A percentile compares a stretch with the other conserved stretches of the same genome.
Conservation (phyloP, 352 stramenopile species). For the Globisporangium sylvaticum region DNA sequence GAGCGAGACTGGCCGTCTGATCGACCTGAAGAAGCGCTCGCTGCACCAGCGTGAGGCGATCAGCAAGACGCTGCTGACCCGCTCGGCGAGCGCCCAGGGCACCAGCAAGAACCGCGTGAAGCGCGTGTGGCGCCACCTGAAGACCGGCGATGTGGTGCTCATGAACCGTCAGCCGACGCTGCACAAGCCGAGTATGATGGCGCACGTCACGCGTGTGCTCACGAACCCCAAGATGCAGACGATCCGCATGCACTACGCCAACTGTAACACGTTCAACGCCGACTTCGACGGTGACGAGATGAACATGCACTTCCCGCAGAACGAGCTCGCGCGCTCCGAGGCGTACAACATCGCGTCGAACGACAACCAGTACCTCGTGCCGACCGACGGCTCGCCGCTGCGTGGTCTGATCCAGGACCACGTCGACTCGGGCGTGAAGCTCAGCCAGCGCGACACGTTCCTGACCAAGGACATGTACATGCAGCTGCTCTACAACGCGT, state of each 20-base stretch:
- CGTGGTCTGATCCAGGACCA: constrained; percentile 99
- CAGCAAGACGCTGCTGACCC: constrained; percentile 93
- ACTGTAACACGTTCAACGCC: constrained; percentile 99
- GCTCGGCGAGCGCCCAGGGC: constrained; percentile 74
- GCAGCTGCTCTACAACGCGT: constrained; percentile 95
- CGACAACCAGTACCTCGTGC: constrained; percentile 97
- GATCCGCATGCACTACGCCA: constrained; percentile 99
- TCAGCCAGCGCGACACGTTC: constrained; percentile 97
- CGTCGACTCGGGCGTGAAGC: constrained; percentile 98
- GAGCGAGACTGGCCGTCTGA: constrained; percentile 90
- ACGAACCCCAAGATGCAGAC: constrained; percentile 97
- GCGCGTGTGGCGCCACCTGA: constrained; percentile 96
- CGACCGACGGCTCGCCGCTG: constrained; percentile 97
- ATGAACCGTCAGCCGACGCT: constrained; percentile 99
- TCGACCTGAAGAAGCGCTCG: constrained; percentile 94
- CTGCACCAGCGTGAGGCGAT: constrained; percentile 93
- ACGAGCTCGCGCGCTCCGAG: constrained; percentile 96
- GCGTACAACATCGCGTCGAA: constrained; percentile 97
- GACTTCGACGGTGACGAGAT: constrained; percentile 99
- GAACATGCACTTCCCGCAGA: constrained; percentile 99
- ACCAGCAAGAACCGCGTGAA: constrained; percentile 89
- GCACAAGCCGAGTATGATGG: constrained; percentile 99
- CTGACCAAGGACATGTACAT: constrained; percentile 98
- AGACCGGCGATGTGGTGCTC: constrained; percentile 97
- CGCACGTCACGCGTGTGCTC: constrained; percentile 96